Evolutionary conservation across 345 rosid genomes (phyloP), one percentile per base, ranked within the genome.

Genomic region (Salix koriyanagi): DNA sequence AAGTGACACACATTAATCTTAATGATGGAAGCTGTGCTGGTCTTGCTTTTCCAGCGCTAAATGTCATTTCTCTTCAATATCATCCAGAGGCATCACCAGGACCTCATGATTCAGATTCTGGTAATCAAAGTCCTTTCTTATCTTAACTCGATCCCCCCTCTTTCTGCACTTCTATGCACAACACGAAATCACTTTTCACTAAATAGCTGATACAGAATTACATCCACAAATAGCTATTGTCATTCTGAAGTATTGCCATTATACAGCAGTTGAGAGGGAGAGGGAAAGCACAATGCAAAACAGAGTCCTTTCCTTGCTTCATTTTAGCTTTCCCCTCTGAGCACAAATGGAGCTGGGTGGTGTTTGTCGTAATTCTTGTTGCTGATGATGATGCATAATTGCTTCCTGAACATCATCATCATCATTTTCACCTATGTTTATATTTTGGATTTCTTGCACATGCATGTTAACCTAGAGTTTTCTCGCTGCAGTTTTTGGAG

Each of bases 71-170:
- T 68, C 97, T 94, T 72, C 97, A 96, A 79, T 94, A 94, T 81
- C 98, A 94, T 70, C 99, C 98, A 1, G 99, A 94, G 78, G 99
- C 97, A 60, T 94, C 97, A 46, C 99, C 99, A 5, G 98, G 97
- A 71, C 99, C 98, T 60, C 97, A 90, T 74, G 99, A 96, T 85
- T 96, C 99, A 21, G 99, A 96, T 75, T 34, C 79, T 52, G 86
- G 98, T 92, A 87, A 85, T 66, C 23, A 36, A 6, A 42, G 23
- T 41, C 65, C 21, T 30, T 9, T 19, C 32, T 7, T 32, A 7
- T 19, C 3, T 19, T 68, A 56, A 2, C 23, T 12, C 11, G 32
- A 41, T 12, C 10, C 14, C 60, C 11, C 44, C 65, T 15, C n/a
- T 65, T 68, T 19, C 30, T 32, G 34, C 69, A 30, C 54, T 69